Conservation (phyloP, 805 yeast genomes). For the Wickerhamomyces subpelliculosus region DNA sequence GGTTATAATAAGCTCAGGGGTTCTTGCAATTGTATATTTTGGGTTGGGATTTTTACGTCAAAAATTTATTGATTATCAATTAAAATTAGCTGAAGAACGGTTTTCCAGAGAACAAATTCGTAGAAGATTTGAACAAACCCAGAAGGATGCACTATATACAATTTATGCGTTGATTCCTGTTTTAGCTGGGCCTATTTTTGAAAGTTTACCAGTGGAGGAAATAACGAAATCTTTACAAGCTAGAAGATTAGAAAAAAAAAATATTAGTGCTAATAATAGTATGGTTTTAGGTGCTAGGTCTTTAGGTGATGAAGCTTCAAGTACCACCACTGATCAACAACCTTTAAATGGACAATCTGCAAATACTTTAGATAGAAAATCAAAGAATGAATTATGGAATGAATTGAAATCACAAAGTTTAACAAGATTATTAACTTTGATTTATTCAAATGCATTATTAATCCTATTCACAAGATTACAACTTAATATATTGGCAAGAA, state of each 20-base stretch:
- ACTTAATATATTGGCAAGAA: conserved; percentile 80
- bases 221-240: conserved; percentile 65
- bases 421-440: conserved; percentile 62
- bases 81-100: conserved; percentile 46
- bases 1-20: conserved; percentile 36
- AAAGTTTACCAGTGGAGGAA: conserved; percentile 60
- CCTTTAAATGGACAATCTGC: not conserved
- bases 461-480: conserved; percentile 80
- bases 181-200: conserved; percentile 55
- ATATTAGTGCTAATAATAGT: conserved; percentile 8
- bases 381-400: conserved; percentile 75
- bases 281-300: conserved; percentile 2
- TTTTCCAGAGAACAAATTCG: conserved; percentile 63
- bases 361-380: conserved; percentile 19
- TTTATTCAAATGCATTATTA: conserved; percentile 62
- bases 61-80: conserved; percentile 43
- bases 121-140: conserved; percentile 85
- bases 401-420: conserved; percentile 70
- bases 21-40: conserved; percentile 38
- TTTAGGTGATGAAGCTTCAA: conserved; percentile 32
- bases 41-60: conserved; percentile 34
- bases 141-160: conserved; percentile 81
- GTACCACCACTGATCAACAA: conserved; percentile 34
- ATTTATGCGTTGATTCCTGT: conserved; percentile 78
- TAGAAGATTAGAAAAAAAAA: conserved; percentile 36